Conservation (phyloP, 331 rosid species). For the Spiraea crenata region DNA sequence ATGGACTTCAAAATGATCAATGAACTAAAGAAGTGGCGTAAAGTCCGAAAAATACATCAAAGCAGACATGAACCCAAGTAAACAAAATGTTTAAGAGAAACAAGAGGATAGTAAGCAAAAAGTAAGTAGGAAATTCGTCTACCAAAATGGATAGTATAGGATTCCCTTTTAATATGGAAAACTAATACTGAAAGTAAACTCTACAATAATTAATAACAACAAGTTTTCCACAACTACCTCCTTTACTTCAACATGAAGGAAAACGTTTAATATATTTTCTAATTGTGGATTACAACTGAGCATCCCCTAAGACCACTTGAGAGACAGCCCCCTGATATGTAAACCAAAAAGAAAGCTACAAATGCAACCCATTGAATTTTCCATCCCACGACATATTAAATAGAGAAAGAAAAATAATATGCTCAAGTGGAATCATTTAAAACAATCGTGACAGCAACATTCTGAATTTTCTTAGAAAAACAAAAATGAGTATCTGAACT, state of each 20-base stretch:
- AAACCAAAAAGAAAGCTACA: not conserved
- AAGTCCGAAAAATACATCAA: not conserved
- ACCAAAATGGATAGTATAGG: too few relatives aligned
- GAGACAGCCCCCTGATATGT: not conserved
- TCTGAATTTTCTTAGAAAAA: not conserved
- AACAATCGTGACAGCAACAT: not conserved
- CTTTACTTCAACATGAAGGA: conserved; percentile 4
- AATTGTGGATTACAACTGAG: conserved; percentile 24
- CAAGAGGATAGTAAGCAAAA: conserved; percentile 4
- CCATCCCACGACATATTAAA: not conserved
- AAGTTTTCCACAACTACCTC: conserved; percentile 4
- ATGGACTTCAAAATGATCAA: not conserved
- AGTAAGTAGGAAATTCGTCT: not conserved
- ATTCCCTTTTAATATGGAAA: not conserved
- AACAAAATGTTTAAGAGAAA: not conserved
- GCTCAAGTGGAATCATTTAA: not conserved
- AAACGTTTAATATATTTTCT: not conserved
- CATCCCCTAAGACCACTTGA: conserved; percentile 11
- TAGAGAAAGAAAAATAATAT: not conserved
- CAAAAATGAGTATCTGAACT: not conserved
- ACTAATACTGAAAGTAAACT: not conserved
- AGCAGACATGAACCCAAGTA: conserved; percentile 6
- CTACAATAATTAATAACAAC: not conserved
- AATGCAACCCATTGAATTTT: not conserved
- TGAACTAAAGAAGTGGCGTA: not conserved